Base-by-base conservation (phyloP, 179 eudicot genomes). In the Camellia oleifera region DNA sequence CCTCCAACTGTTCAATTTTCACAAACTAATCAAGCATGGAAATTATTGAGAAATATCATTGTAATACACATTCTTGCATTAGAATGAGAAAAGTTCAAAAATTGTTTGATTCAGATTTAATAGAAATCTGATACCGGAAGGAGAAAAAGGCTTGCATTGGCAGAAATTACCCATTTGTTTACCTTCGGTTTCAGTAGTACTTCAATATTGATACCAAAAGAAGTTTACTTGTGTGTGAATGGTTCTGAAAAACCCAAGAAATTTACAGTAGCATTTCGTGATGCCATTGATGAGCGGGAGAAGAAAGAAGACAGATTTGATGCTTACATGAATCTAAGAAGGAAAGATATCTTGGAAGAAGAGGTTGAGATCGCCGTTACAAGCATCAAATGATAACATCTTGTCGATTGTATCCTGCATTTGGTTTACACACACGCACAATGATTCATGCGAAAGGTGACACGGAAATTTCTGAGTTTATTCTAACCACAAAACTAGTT, bases 331-430 rank as follows among this genome's bases (percentile, higher is more conserved):
- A 53, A 58, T 68, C 45, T 13, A 75, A 83, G 82, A 60, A 52
- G 73, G 80, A 40, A 87, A 80, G 52, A 85, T 82, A 20, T 82
- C 87, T 46, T 83, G 81, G 79, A 91, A 84, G 78, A 91, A 89
- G 80, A 79, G 80, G 73, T 78, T 68, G 50, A 89, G 85, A 83
- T 86, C 83, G 32, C 89, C 92, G 20, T 80, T 82, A 72, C 70
- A 86, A 50, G 78, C 79, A 82, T 91, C 91, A 69, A 91, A 91
- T 3, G 90, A 78, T 80, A 91, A 71, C 81, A 89, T 77, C 81
- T 87, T 91, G 46, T 89, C 92, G 61, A 91, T 80, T 81, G 90
- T 87, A 81, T 91, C 87, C 94, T 91, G 92, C 86, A 85, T 72
- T 73, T 56, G 23, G 78, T 20, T 62, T 56, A 45, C 4, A 26